Evolutionary conservation across 345 rosid genomes (phyloP).

Genomic region (Populus tremula): DNA sequence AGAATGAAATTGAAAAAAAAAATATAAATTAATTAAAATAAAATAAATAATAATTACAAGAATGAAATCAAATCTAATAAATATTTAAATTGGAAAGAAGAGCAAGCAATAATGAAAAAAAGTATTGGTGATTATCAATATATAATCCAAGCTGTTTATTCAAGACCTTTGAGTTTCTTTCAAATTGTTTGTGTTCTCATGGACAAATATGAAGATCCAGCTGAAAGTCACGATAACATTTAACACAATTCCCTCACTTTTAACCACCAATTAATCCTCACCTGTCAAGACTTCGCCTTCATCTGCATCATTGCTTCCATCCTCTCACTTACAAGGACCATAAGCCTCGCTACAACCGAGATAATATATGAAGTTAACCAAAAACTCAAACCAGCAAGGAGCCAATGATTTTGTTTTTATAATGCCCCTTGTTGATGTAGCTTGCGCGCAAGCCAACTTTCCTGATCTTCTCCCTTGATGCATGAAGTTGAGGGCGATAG

Average conservation of each 20-base stretch:
- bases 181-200: no score
- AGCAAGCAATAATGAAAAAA: no score
- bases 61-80: no score
- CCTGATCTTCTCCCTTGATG: constrained; percentile 17
- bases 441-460: constrained; percentile 41
- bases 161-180: not conserved
- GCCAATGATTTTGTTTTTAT: constrained; percentile 49
- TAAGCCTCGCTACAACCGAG: constrained; percentile 39
- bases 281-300: not conserved
- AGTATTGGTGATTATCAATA: no score
- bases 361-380: constrained; percentile 36
- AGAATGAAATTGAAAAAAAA: no score
- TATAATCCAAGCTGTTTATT: no score
- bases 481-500: constrained; percentile 17
- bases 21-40: no score
- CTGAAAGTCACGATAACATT: no score
- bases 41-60: no score
- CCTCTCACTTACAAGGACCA: constrained; percentile 35
- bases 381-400: constrained; percentile 31
- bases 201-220: no score
- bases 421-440: constrained; percentile 44
- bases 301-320: not conserved
- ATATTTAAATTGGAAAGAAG: no score
- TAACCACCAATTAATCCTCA: not conserved
- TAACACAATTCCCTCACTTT: not conserved